phyloP scores from a whole-genome alignment of 2,329 filamentous ascomycete genomes.

The Ophiostoma triangulosporum region DNA sequence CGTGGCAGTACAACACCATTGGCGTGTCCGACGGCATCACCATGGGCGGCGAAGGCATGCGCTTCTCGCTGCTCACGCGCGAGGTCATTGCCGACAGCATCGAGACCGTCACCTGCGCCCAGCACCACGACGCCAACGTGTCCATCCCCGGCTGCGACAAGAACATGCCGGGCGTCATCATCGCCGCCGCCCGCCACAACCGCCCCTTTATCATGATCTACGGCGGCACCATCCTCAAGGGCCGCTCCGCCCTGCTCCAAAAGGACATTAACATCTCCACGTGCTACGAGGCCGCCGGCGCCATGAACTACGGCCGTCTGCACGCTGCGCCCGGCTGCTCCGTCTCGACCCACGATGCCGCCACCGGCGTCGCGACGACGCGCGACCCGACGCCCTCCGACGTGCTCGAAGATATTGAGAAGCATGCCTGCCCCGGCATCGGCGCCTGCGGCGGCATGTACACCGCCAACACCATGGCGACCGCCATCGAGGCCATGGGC shows the following conservation, averaged over 20 bases:
- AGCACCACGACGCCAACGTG: constrained; percentile 87
- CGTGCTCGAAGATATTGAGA: constrained; percentile 72
- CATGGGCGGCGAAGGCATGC: constrained; percentile 92
- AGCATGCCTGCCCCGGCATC: constrained; percentile 60
- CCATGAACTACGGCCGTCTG: constrained; percentile 64
- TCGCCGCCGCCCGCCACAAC: constrained; percentile 85
- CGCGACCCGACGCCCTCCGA: constrained; percentile 55
- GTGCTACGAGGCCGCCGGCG: constrained; percentile 78
- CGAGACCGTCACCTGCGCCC: constrained; percentile 83
- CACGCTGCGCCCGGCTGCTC: constrained; percentile 40
- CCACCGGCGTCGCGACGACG: constrained; percentile 34
- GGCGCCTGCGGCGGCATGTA: constrained; percentile 76
- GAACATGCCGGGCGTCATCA: constrained; percentile 90
- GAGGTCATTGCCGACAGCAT: constrained; percentile 92
- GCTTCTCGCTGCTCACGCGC: constrained; percentile 78
- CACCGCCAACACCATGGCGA: constrained; percentile 89
- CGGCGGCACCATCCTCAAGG: constrained; percentile 78
- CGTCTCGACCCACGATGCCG: not conserved
- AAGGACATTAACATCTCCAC: constrained; percentile 77
- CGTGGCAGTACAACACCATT: constrained; percentile 88
- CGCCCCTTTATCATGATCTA: constrained; percentile 92
- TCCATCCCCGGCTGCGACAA: constrained; percentile 91
- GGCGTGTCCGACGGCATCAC: constrained; percentile 85
- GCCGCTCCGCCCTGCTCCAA: constrained; percentile 64
- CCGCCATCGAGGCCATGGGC: constrained; percentile 80